Evolutionary conservation across 202 grass and related monocot genomes (phyloP).

Genomic region (Schoenoplectus triqueter): DNA sequence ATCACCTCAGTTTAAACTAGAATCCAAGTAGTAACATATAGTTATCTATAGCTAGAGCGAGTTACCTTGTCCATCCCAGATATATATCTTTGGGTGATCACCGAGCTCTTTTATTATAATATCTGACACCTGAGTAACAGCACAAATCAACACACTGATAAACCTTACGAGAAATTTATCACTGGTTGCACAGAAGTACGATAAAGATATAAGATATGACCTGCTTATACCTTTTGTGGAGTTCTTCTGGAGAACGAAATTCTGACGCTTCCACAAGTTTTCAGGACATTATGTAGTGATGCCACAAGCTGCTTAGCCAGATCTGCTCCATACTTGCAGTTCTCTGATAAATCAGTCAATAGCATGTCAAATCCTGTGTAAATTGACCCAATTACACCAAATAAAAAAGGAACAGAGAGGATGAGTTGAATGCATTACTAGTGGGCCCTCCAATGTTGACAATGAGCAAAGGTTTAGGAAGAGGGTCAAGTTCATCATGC

Average conservation of each 20-base stretch:
- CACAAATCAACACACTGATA: constrained; percentile 32
- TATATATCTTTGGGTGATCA: constrained; percentile 74
- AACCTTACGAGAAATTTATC: constrained; percentile 16
- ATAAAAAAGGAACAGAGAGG: constrained; percentile 30
- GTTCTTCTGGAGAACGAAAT: constrained; percentile 90
- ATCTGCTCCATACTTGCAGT: constrained; percentile 84
- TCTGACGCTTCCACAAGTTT: constrained; percentile 83
- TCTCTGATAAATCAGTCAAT: constrained; percentile 51
- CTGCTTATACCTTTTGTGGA: constrained; percentile 61
- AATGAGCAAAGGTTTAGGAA: constrained; percentile 80
- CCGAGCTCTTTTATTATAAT: constrained; percentile 64
- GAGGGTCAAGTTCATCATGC: constrained; percentile 87
- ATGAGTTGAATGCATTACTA: constrained; percentile 48
- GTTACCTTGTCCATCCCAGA: constrained; percentile 89
- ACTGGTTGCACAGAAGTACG: not conserved
- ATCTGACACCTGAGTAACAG: constrained; percentile 55
- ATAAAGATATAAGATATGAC: constrained; percentile 22
- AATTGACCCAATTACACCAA: not conserved
- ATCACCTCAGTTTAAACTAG: not conserved
- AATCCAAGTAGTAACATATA: not conserved
- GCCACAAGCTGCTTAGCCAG: constrained; percentile 70
- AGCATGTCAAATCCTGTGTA: constrained; percentile 35
- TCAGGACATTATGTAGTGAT: constrained; percentile 68
- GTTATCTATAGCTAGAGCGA: not conserved
- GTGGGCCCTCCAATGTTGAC: constrained; percentile 81